A percentile compares a stretch with the other conserved stretches of the same genome.
These are phyloP conservation scores for Phytophthora meadii DNA, from an alignment of 352 stramenopile genomes.

Conservation along the genomic window DNA sequence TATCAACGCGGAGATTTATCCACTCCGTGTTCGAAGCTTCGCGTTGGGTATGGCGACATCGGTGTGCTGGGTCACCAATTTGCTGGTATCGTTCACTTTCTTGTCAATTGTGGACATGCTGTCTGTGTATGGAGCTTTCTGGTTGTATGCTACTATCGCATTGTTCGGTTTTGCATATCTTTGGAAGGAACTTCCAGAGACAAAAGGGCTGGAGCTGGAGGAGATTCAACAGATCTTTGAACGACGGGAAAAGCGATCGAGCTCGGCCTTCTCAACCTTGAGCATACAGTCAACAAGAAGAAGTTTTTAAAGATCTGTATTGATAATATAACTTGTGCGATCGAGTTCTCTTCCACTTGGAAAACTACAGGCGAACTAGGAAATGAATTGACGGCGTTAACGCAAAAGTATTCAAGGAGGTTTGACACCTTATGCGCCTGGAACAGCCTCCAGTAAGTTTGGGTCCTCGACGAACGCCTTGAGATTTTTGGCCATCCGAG, in stretches of 20 bases:
- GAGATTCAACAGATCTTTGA: slow-evolving; percentile 92
- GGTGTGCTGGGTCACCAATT: slow-evolving; percentile 94
- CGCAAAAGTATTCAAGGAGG: slow-evolving; percentile 9
- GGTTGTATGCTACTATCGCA: slow-evolving; percentile 88
- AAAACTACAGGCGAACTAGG: slow-evolving; percentile 12
- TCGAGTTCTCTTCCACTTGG: slow-evolving; percentile 21
- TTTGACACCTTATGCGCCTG: slow-evolving; percentile 25
- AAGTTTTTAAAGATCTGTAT: background rate
- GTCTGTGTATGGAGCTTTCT: slow-evolving; percentile 84
- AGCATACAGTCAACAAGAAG: slow-evolving; percentile 15
- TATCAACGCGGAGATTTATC: slow-evolving; percentile 97
- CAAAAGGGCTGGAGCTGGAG: slow-evolving; percentile 92
- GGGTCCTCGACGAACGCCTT: slow-evolving; percentile 65
- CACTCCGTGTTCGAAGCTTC: slow-evolving; percentile 90
- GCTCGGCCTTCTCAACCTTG: slow-evolving; percentile 18
- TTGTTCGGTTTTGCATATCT: slow-evolving; percentile 80
- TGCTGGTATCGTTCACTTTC: slow-evolving; percentile 94
- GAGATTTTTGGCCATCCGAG: slow-evolving; percentile 61
- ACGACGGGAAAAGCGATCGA: slow-evolving; percentile 21
- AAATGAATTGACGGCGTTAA: background rate
- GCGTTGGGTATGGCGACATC: slow-evolving; percentile 90
- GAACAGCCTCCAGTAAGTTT: slow-evolving; percentile 51
- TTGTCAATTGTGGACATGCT: slow-evolving; percentile 83
- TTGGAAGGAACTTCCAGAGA: slow-evolving; percentile 89
- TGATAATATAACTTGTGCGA: slow-evolving; percentile 7